A percentile compares a stretch with the other conserved stretches of the same genome.
phyloP scores from a whole-genome alignment of 2,329 filamentous ascomycete genomes.

The Botrytis elliptica region DNA sequence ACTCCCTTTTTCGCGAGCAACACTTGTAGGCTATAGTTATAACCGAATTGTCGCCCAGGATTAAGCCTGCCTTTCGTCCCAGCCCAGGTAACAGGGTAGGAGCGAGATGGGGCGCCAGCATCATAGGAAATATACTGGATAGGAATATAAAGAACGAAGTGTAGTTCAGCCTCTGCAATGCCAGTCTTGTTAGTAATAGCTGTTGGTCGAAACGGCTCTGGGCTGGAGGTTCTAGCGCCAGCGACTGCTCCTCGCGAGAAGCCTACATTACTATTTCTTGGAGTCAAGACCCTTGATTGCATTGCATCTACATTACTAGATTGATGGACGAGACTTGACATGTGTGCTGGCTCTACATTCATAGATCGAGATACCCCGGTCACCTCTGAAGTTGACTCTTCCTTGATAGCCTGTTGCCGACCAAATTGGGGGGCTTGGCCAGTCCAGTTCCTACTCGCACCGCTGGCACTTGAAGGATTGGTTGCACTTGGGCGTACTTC shows the following conservation, averaged over 20 bases:
- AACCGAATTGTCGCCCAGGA: neutral
- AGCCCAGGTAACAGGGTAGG: constrained; percentile 3
- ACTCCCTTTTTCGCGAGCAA: neutral
- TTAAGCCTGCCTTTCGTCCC: neutral
- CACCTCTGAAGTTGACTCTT: neutral
- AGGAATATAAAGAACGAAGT: neutral
- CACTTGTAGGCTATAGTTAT: neutral
- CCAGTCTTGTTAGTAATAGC: neutral
- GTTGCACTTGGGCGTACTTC: neutral
- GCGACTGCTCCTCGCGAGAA: neutral
- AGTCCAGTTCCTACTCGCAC: neutral
- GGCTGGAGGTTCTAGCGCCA: neutral
- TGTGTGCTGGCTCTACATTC: neutral
- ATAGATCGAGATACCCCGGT: neutral
- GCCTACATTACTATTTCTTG: no score
- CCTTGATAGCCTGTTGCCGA: neutral
- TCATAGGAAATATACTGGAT: constrained; percentile 11
- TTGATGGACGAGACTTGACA: neutral
- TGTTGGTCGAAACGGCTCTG: neutral
- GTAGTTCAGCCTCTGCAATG: neutral
- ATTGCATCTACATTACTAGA: neutral
- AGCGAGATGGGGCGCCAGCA: neutral
- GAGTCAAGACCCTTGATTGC: neutral
- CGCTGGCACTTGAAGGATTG: neutral
- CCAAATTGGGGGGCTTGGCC: neutral